Percentiles rank a stretch among this genome's conserved stretches.
These are phyloP conservation scores for Aspergillus bertholletiae DNA, from an alignment of 495 filamentous ascomycete genomes.

Conservation along the genomic window DNA sequence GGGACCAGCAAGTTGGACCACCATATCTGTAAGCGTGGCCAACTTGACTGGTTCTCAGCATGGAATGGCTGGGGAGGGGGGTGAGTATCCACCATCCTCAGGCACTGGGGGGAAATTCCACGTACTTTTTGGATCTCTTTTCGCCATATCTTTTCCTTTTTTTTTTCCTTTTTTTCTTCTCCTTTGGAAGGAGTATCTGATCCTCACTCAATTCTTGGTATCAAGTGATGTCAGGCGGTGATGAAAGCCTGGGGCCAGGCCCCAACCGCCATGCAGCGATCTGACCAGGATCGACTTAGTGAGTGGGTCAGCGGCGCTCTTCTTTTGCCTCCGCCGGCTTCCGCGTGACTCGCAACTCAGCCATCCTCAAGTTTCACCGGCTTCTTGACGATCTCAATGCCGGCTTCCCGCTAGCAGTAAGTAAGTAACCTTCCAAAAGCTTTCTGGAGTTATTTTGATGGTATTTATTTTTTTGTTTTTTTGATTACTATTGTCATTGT, in stretches of 20 bases:
- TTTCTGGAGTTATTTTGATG: neutral
- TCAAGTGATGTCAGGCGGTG: constrained; percentile 21
- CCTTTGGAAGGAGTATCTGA: too few species aligned
- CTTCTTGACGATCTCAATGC: neutral
- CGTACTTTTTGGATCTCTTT: too few species aligned
- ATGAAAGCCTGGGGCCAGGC: constrained; percentile 14
- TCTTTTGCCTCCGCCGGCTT: constrained; percentile 7
- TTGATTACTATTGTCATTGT: too few species aligned
- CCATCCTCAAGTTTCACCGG: neutral
- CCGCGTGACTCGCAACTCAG: constrained; percentile 15
- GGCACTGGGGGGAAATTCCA: neutral
- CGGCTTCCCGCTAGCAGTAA: neutral
- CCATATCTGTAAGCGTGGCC: constrained; percentile 8
- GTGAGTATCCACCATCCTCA: too few species aligned
- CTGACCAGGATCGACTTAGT: constrained; percentile 15
- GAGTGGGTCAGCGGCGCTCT: constrained; percentile 9
- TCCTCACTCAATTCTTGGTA: too few species aligned
- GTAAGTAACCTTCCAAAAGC: too few species aligned
- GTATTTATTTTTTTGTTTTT: neutral
- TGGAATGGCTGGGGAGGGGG: too few species aligned
- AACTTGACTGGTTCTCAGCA: constrained; percentile 1
- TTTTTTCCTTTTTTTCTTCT: neutral
- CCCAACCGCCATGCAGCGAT: constrained; percentile 25
- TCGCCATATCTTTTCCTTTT: neutral
- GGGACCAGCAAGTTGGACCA: constrained; percentile 3